Conservation (phyloP, 202 grass and related monocot genomes). For the Setaria viridis region DNA sequence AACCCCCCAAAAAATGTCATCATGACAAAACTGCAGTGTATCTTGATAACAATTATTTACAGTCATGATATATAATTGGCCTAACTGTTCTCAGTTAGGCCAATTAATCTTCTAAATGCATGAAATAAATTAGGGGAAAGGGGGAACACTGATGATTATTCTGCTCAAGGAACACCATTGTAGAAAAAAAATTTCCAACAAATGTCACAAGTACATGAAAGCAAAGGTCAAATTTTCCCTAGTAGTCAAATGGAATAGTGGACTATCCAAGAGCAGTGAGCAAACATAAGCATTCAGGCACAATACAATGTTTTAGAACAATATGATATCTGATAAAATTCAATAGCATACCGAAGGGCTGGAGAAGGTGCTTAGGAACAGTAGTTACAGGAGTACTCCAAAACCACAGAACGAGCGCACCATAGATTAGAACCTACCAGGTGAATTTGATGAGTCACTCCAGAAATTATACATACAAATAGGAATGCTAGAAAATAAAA, state of each 20-base stretch:
- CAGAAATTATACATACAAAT: slow-evolving; percentile 17
- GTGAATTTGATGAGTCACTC: slow-evolving; percentile 44
- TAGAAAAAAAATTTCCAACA: background rate
- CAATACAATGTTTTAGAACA: slow-evolving; percentile 14
- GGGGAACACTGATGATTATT: background rate
- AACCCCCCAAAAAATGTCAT: background rate
- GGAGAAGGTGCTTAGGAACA: slow-evolving; percentile 83
- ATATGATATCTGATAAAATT: background rate
- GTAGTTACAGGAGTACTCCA: slow-evolving; percentile 79
- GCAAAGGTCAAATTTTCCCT: background rate
- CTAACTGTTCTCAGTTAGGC: background rate
- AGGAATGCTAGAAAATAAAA: background rate
- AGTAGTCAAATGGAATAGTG: slow-evolving; percentile 1
- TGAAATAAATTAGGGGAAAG: background rate
- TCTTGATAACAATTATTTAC: background rate
- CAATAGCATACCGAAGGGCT: slow-evolving; percentile 80
- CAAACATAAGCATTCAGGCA: background rate
- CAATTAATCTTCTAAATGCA: background rate
- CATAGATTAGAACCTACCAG: slow-evolving; percentile 72
- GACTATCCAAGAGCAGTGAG: background rate
- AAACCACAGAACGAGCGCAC: slow-evolving; percentile 58
- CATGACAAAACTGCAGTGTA: background rate
- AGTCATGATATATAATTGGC: background rate
- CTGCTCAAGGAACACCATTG: background rate
- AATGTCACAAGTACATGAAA: background rate